Percentiles rank a stretch among this genome's conserved stretches.
phyloP scores from a whole-genome alignment of 139 green algal genomes.

The Gonium pectorale region DNA sequence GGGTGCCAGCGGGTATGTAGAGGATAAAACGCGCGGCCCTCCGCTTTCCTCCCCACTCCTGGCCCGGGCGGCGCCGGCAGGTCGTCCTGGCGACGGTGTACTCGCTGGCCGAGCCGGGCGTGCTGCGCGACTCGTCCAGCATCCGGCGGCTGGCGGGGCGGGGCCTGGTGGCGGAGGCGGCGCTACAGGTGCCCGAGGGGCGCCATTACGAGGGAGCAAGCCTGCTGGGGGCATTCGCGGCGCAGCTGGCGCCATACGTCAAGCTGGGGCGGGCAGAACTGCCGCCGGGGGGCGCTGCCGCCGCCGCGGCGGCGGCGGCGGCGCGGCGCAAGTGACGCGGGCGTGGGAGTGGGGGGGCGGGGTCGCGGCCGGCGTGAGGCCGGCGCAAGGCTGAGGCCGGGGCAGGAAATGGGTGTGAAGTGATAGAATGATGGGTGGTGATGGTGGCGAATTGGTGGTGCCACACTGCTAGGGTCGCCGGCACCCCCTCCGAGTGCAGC shows the following conservation, averaged over 20 bases:
- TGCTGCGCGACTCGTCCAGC: conserved; percentile 7
- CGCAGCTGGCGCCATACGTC: conserved; percentile 16
- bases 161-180: not conserved
- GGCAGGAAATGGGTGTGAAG: too few relatives aligned
- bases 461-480: too few relatives aligned
- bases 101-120: not conserved
- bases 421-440: too few relatives aligned
- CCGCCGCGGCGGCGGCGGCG: not conserved
- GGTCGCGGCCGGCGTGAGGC: too few relatives aligned
- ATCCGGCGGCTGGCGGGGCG: not conserved
- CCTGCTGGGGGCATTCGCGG: conserved; percentile 7
- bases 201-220: conserved; percentile 21
- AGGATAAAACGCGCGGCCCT: too few relatives aligned
- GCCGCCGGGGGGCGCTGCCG: not conserved
- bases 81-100: conserved; percentile 7
- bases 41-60: too few relatives aligned
- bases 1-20: too few relatives aligned
- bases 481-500: too few relatives aligned
- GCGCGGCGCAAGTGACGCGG: not conserved
- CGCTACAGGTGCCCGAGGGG: conserved; percentile 34
- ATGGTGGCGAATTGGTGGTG: too few relatives aligned
- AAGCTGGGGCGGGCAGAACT: conserved; percentile 11
- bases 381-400: too few relatives aligned
- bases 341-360: too few relatives aligned
- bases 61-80: too few relatives aligned